These are phyloP conservation scores for Austroboletus eburneus DNA, from an alignment of 768 basidiomycete species.

Conservation along the genomic window DNA sequence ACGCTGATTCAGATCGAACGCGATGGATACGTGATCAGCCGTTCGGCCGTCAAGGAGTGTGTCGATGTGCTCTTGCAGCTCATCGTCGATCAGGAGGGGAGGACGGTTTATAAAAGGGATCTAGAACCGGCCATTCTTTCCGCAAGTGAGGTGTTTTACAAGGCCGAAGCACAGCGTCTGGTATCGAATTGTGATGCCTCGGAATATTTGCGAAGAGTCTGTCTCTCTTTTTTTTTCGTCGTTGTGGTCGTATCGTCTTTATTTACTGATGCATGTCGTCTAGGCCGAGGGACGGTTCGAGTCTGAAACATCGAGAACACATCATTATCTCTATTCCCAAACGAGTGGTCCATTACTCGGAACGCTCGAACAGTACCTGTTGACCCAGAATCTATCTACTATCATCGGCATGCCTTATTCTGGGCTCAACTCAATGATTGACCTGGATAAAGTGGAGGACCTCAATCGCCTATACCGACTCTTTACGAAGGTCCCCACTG, in stretches of 20 bases:
- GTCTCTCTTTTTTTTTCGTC: conserved; percentile 24
- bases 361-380: conserved; percentile 73
- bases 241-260: too few relatives aligned
- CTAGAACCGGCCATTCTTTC: conserved; percentile 79
- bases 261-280: conserved; percentile 6
- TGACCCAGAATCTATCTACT: conserved; percentile 70
- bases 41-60: conserved; percentile 86
- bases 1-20: conserved; percentile 88
- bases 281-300: conserved; percentile 80
- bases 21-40: conserved; percentile 85
- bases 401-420: conserved; percentile 79
- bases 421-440: conserved; percentile 85
- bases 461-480: conserved; percentile 76
- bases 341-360: conserved; percentile 65
- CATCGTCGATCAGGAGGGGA: conserved; percentile 42
- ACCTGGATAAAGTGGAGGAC: conserved; percentile 71
- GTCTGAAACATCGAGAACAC: conserved; percentile 78
- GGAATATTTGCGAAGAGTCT: conserved; percentile 75
- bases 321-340: conserved; percentile 79
- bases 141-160: conserved; percentile 79
- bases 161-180: conserved; percentile 64
- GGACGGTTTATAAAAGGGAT: conserved; percentile 74
- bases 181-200: conserved; percentile 74
- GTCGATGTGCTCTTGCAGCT: conserved; percentile 81
- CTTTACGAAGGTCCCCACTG: conserved; percentile 62